A percentile compares a stretch with the other conserved stretches of the same genome.
phyloP scores from a whole-genome alignment of 352 stramenopile species.

The Phytophthora crassamura region DNA sequence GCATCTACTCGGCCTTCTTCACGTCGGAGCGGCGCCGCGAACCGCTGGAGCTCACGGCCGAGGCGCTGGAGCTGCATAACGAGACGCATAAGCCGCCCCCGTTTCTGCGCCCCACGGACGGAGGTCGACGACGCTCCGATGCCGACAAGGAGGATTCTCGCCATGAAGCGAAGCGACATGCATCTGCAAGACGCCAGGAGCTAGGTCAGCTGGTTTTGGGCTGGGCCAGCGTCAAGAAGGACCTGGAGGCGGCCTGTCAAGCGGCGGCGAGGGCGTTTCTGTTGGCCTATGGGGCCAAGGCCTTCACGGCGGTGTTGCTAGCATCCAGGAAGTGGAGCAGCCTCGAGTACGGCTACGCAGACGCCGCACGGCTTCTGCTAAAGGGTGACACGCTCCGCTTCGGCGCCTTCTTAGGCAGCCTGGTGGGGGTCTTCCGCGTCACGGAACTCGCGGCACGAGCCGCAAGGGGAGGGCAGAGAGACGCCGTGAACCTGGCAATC shows the following conservation, averaged over 20 bases:
- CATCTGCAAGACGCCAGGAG: conserved; percentile 42
- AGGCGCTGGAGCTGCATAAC: conserved; percentile 73
- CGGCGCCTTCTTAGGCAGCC: conserved; percentile 74
- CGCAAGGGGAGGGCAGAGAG: conserved; percentile 49
- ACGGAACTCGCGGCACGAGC: conserved; percentile 63
- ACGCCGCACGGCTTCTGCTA: conserved; percentile 73
- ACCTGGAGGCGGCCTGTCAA: conserved; percentile 57
- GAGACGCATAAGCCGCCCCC: conserved; percentile 28
- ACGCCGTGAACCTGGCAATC: conserved; percentile 72
- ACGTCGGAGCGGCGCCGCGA: conserved; percentile 50
- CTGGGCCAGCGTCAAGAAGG: conserved; percentile 41
- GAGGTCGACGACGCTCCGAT: conserved; percentile 11
- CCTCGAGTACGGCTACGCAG: conserved; percentile 79
- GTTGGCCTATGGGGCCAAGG: conserved; percentile 83
- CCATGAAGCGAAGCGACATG: conserved; percentile 36
- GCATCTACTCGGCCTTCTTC: conserved; percentile 90
- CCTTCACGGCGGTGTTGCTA: conserved; percentile 80
- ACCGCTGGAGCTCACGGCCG: conserved; percentile 59
- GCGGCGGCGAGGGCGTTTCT: conserved; percentile 64
- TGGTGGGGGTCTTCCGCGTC: conserved; percentile 77
- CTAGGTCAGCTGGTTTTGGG: conserved; percentile 42
- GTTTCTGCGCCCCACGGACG: conserved; percentile 10
- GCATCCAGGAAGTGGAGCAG: conserved; percentile 82
- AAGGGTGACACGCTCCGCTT: conserved; percentile 79
- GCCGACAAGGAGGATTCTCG: conserved; percentile 21